These are phyloP conservation scores for Cryphonectria radicalis DNA, from an alignment of 2,329 filamentous ascomycete species.

Conservation along the genomic window DNA sequence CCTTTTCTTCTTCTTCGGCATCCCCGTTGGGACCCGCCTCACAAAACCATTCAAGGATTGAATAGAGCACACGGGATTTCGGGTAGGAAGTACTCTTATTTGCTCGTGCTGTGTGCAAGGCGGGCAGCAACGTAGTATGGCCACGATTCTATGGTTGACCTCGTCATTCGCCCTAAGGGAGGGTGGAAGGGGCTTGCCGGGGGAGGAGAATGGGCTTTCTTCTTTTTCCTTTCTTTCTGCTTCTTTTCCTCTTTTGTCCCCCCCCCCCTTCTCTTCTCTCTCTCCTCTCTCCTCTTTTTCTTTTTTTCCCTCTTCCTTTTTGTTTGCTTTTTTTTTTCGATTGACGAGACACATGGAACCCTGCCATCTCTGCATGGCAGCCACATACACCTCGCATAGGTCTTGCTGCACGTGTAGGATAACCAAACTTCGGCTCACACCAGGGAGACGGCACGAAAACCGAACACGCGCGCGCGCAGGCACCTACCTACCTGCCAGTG, in stretches of 20 bases:
- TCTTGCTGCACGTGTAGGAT: slow-evolving; percentile 2
- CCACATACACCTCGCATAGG: background rate
- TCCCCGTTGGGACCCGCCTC: slow-evolving; percentile 17
- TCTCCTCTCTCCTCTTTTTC: background rate
- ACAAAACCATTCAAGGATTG: slow-evolving; percentile 13
- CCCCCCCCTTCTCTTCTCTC: background rate
- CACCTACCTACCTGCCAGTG: background rate
- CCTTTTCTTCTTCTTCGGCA: background rate
- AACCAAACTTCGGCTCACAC: background rate
- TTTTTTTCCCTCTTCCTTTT: background rate
- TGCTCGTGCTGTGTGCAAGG: background rate
- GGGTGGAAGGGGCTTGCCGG: background rate
- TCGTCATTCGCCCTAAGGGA: background rate
- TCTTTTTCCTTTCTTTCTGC: background rate
- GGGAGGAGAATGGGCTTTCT: no score
- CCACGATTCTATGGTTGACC: slow-evolving; percentile 13
- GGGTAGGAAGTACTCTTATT: background rate
- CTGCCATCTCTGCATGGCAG: slow-evolving; percentile 7
- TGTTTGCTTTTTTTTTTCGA: background rate
- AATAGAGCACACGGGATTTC: background rate
- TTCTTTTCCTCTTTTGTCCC: background rate
- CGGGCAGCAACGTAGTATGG: background rate
- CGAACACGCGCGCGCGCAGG: background rate
- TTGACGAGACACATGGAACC: background rate
- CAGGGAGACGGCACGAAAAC: background rate